Conservation (phyloP, 2,329 filamentous ascomycete species). For the Fusarium haematococcum region DNA sequence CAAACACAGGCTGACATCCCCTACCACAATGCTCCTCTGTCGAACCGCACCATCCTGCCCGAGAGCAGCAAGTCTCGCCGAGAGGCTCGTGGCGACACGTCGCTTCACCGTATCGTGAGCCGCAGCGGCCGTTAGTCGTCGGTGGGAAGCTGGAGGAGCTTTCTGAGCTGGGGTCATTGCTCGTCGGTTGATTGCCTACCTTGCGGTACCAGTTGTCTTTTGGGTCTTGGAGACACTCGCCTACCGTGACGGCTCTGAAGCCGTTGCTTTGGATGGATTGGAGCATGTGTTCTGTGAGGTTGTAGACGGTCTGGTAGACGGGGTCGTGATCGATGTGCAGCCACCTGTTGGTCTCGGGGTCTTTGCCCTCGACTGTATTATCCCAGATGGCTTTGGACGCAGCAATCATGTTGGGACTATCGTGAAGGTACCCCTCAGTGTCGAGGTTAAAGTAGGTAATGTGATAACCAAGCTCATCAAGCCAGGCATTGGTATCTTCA, state of each 20-base stretch:
- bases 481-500: conserved; percentile 51
- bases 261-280: conserved; percentile 54
- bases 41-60: conserved; percentile 51
- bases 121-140: conserved; percentile 41
- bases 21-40: conserved; percentile 54
- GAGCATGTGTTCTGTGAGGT: conserved; percentile 58
- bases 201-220: conserved; percentile 63
- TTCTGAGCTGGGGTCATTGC: conserved; percentile 9
- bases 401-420: conserved; percentile 60
- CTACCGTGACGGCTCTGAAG: conserved; percentile 59
- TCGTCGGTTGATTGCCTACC: conserved; percentile 26
- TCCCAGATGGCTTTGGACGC: conserved; percentile 57
- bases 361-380: conserved; percentile 49
- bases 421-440: conserved; percentile 69
- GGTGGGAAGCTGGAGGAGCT: conserved; percentile 32
- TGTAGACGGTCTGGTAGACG: conserved; percentile 58
- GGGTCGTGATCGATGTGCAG: conserved; percentile 67
- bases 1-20: conserved; percentile 53
- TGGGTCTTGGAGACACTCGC: conserved; percentile 66
- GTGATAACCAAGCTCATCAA: conserved; percentile 65
- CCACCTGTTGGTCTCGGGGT: conserved; percentile 50
- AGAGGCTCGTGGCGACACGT: conserved; percentile 34
- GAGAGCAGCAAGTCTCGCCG: conserved; percentile 40
- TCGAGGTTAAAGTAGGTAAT: conserved; percentile 71
- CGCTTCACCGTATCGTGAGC: conserved; percentile 32